phyloP scores from a whole-genome alignment of 2,329 filamentous ascomycete genomes.

The Aspergillus luchuensis region DNA sequence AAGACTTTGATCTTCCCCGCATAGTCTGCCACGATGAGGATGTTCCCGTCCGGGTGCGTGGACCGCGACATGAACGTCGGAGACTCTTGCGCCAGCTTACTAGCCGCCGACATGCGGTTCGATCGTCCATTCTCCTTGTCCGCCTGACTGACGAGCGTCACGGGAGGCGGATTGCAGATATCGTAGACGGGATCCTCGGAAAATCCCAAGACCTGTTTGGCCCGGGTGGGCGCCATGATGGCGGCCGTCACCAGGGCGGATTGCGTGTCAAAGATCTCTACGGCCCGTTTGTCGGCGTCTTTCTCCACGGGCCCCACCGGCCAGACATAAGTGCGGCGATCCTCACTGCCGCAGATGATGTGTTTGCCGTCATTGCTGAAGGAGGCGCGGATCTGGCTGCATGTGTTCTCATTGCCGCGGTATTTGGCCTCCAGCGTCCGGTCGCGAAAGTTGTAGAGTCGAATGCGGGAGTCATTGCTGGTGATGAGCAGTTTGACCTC shows the following conservation, averaged over 20 bases:
- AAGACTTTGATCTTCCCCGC: conserved; percentile 91
- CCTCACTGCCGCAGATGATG: conserved; percentile 91
- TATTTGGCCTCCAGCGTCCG: conserved; percentile 87
- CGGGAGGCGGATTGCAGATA: conserved; percentile 89
- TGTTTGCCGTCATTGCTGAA: conserved; percentile 86
- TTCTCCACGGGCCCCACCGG: conserved; percentile 65
- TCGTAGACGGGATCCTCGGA: conserved; percentile 95
- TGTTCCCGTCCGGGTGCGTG: conserved; percentile 78
- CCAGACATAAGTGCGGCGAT: conserved; percentile 90
- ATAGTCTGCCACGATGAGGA: conserved; percentile 88
- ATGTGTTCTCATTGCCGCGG: conserved; percentile 85
- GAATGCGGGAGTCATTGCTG: conserved; percentile 90
- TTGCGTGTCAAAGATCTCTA: conserved; percentile 90
- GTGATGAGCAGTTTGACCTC: conserved; percentile 85
- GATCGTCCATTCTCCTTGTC: conserved; percentile 26
- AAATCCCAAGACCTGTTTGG: conserved; percentile 72
- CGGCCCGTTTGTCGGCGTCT: conserved; percentile 75
- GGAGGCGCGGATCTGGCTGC: conserved; percentile 83
- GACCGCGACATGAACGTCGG: conserved; percentile 77
- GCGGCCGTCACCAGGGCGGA: conserved; percentile 87
- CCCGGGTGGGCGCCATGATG: conserved; percentile 76
- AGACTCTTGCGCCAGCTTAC: conserved; percentile 62
- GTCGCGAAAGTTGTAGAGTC: conserved; percentile 84
- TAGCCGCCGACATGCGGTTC: conserved; percentile 34
- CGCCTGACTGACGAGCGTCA: conserved; percentile 71